Evolutionary conservation across 352 stramenopile species (phyloP).

Genomic region (Blastocystis sp.): DNA sequence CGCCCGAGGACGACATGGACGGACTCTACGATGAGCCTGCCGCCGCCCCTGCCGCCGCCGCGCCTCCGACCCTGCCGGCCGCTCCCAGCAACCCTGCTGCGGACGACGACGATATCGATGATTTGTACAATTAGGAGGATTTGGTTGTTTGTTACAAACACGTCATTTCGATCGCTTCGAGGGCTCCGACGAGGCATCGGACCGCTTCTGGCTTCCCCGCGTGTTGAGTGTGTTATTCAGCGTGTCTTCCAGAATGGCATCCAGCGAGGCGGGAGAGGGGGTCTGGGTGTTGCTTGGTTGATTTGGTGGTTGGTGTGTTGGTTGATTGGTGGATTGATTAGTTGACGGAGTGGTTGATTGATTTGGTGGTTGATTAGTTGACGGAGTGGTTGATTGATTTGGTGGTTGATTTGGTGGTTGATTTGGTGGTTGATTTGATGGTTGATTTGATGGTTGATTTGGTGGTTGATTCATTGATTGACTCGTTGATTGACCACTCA

Average conservation of each 20-base stretch:
- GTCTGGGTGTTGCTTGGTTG: neutral
- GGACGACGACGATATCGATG: constrained; percentile 34
- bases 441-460: no score
- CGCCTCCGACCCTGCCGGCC: neutral
- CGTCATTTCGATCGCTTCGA: neutral
- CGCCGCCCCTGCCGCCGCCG: neutral
- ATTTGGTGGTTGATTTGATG: no score
- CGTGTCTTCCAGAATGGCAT: neutral
- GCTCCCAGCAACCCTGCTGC: neutral
- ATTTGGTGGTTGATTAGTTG: no score
- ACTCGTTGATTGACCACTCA: no score
- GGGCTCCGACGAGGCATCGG: neutral
- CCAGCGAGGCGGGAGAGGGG: neutral
- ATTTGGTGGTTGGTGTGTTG: neutral
- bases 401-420: no score
- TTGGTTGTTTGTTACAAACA: constrained; percentile 34
- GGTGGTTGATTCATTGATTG: no score
- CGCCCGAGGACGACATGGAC: constrained; percentile 25
- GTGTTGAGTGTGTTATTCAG: neutral
- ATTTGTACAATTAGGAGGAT: constrained; percentile 32
- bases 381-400: no score
- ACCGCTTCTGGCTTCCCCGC: neutral
- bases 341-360: neutral
- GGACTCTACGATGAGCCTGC: constrained; percentile 41
- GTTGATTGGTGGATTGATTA: neutral